Conservation (phyloP, 2,329 filamentous ascomycete genomes). For the Curvularia lunata region DNA sequence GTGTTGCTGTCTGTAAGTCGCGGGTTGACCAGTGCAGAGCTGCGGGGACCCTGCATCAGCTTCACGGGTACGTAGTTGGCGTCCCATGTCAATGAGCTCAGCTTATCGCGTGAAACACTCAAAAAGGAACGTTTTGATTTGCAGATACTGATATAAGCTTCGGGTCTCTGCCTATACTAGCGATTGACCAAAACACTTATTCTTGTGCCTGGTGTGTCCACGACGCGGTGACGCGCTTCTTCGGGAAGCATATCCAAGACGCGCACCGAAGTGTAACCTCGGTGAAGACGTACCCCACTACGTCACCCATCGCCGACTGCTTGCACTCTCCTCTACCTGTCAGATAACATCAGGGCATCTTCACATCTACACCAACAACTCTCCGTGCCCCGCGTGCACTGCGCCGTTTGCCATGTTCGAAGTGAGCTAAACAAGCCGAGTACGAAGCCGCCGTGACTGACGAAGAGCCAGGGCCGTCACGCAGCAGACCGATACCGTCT, state of each 20-base stretch:
- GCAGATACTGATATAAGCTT: not conserved
- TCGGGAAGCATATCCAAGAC: not conserved
- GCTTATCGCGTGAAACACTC: not conserved
- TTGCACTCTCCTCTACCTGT: not conserved
- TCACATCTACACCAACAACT: not conserved
- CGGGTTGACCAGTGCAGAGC: slow-evolving; percentile 4
- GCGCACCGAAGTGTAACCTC: slow-evolving; percentile 3
- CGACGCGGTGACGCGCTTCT: slow-evolving; percentile 1
- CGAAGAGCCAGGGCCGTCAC: slow-evolving; percentile 56
- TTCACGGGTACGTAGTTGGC: not conserved
- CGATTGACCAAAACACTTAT: not conserved
- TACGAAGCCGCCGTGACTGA: not conserved
- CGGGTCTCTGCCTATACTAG: not conserved
- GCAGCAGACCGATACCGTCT: slow-evolving; percentile 78
- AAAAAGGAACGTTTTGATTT: not conserved
- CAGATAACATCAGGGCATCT: not conserved
- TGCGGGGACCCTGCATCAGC: slow-evolving; percentile 22
- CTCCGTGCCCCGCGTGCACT: not conserved
- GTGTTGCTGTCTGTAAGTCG: not conserved
- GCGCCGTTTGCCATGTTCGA: slow-evolving; percentile 24
- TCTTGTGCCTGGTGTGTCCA: not conserved
- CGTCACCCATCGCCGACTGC: slow-evolving; percentile 8
- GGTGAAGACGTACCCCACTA: slow-evolving; percentile 16
- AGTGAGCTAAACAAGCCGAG: slow-evolving; percentile 10
- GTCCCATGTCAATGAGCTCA: not conserved